phyloP scores from a whole-genome alignment of 2,329 filamentous ascomycete genomes.

The Ophiocordyceps robertsii region DNA sequence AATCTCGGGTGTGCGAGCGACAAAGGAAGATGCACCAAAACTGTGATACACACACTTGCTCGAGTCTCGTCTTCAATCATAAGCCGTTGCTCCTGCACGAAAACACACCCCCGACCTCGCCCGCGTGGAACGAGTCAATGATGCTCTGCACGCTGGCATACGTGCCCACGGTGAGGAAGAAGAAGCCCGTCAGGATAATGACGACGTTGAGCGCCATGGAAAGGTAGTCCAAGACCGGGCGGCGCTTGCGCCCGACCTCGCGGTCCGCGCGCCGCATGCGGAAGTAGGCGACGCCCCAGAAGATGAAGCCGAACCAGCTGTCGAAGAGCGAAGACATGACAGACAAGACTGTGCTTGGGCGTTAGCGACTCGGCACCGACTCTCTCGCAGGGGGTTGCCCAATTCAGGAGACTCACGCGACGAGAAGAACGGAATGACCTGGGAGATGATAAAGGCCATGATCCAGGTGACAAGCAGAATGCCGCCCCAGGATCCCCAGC shows the following conservation, averaged over 20 bases:
- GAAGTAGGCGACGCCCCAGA: conserved; percentile 76
- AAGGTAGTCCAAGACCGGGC: conserved; percentile 32
- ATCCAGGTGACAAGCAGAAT: conserved; percentile 65
- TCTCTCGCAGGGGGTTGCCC: neutral
- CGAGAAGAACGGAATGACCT: conserved; percentile 88
- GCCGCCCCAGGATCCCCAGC: conserved; percentile 65
- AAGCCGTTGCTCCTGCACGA: conserved; percentile 58
- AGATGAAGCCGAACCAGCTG: conserved; percentile 90
- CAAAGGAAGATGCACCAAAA: neutral
- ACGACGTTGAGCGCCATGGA: conserved; percentile 55
- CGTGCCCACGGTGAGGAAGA: conserved; percentile 71
- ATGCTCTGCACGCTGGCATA: conserved; percentile 67
- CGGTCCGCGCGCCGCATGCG: conserved; percentile 57
- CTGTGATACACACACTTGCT: neutral
- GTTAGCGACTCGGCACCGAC: neutral
- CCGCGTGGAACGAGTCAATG: conserved; percentile 54
- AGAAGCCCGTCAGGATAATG: conserved; percentile 62
- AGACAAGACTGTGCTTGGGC: conserved; percentile 35
- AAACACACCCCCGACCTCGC: conserved; percentile 58
- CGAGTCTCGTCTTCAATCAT: conserved; percentile 14
- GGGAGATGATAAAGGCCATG: conserved; percentile 82
- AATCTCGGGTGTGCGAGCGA: neutral
- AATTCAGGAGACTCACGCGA: conserved; percentile 35
- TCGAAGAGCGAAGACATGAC: conserved; percentile 84
- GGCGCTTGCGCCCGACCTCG: conserved; percentile 36